A percentile compares a stretch with the other conserved stretches of the same genome.
Conservation (phyloP, 106 monocot species). For the Dendrobium officinale region DNA sequence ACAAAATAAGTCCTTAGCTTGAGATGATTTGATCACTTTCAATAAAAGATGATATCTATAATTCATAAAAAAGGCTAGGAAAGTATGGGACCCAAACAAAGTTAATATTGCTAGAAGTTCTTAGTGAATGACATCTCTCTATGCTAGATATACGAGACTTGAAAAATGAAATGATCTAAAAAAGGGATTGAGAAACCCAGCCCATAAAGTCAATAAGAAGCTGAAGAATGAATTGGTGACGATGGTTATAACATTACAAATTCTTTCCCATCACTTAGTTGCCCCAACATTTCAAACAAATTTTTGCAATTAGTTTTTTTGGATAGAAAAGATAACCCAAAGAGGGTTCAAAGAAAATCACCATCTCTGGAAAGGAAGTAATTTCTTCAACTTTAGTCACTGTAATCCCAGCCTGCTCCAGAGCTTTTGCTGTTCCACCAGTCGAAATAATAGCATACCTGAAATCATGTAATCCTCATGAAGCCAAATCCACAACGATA, state of each 20-base stretch:
- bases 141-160: no score
- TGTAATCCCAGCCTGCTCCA: constrained; percentile 49
- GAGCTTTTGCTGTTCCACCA: constrained; percentile 6
- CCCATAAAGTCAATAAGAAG: neutral
- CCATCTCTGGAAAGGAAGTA: constrained; percentile 94
- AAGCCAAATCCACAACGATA: neutral
- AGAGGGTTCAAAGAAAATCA: constrained; percentile 13
- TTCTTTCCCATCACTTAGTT: neutral
- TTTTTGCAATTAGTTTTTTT: neutral
- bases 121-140: no score
- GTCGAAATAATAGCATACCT: constrained; percentile 10
- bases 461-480: neutral
- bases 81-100: neutral
- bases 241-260: neutral
- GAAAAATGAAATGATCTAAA: no score
- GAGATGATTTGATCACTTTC: neutral
- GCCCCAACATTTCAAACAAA: neutral
- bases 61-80: neutral
- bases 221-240: neutral
- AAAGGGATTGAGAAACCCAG: neutral
- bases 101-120: neutral
- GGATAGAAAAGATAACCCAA: neutral
- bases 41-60: neutral
- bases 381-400: constrained; percentile 91
- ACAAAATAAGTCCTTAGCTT: neutral